Percentiles rank a stretch among this genome's conserved stretches.
phyloP scores from a whole-genome alignment of 495 filamentous ascomycete species.

The Neurospora tetrasperma region DNA sequence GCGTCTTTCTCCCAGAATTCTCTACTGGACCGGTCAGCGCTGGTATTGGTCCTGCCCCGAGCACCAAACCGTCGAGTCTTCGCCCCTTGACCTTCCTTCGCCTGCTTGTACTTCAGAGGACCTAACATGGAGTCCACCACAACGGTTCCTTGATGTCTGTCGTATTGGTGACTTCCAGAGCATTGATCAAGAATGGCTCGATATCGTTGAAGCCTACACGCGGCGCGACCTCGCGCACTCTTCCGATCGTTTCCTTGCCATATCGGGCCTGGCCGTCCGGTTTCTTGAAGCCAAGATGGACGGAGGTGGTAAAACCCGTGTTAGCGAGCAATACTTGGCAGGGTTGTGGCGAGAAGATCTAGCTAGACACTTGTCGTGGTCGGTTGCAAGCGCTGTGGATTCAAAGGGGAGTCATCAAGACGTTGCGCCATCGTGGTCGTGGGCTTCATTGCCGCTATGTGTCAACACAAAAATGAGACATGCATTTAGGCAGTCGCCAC shows the following conservation, averaged over 20 bases:
- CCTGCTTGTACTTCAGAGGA: background rate
- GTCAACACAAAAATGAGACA: conserved; percentile 15
- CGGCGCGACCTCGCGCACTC: conserved; percentile 19
- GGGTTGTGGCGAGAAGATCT: conserved; percentile 22
- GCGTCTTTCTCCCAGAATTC: conserved; percentile 21
- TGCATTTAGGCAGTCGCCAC: conserved; percentile 9
- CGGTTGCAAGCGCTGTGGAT: conserved; percentile 12
- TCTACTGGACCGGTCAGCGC: conserved; percentile 23
- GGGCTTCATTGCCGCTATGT: conserved; percentile 18
- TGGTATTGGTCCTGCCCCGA: conserved; percentile 28
- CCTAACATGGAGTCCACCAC: conserved; percentile 13
- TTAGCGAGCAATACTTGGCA: conserved; percentile 20
- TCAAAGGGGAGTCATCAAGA: conserved; percentile 11
- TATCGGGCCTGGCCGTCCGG: conserved; percentile 23
- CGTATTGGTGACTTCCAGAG: conserved; percentile 14
- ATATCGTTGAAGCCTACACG: conserved; percentile 24
- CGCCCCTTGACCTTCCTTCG: conserved; percentile 2
- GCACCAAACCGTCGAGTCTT: conserved; percentile 13
- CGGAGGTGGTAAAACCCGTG: conserved; percentile 2
- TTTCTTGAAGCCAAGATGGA: conserved; percentile 22
- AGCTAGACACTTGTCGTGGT: conserved; percentile 22
- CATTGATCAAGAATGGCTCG: conserved; percentile 24
- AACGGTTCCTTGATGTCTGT: conserved; percentile 19
- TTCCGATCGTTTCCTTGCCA: conserved; percentile 22
- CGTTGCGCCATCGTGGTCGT: conserved; percentile 24